These are phyloP conservation scores for Saccharomycopsis fibuligera DNA, from an alignment of 805 yeast species.

Conservation along the genomic window DNA sequence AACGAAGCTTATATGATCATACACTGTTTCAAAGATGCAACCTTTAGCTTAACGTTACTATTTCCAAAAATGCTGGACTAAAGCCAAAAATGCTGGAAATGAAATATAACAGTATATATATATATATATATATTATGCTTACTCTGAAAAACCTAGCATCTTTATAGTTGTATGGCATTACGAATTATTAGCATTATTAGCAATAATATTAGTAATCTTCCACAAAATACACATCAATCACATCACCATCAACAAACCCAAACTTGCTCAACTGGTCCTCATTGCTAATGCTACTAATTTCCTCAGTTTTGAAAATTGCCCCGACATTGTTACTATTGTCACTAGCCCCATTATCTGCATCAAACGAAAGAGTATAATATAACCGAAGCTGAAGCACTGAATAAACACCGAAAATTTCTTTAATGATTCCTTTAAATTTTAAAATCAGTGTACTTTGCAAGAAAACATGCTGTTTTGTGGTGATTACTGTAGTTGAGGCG, in stretches of 20 bases:
- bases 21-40: too few relatives aligned
- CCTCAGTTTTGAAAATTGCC: slow-evolving; percentile 2
- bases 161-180: too few relatives aligned
- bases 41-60: too few relatives aligned
- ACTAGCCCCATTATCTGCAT: not conserved
- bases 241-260: slow-evolving; percentile 6
- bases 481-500: not conserved
- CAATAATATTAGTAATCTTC: too few relatives aligned
- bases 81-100: too few relatives aligned
- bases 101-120: too few relatives aligned
- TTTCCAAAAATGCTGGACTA: too few relatives aligned
- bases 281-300: slow-evolving; percentile 1
- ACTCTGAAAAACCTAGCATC: too few relatives aligned
- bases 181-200: too few relatives aligned
- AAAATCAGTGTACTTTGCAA: slow-evolving; percentile 4
- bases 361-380: slow-evolving; percentile 11
- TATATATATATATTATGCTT: too few relatives aligned
- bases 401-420: not conserved
- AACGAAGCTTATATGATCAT: too few relatives aligned
- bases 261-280: slow-evolving; percentile 6
- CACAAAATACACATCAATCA: slow-evolving; percentile 7
- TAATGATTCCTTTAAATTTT: slow-evolving; percentile 11
- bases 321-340: not conserved
- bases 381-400: slow-evolving; percentile 4
- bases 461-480: not conserved